Evolutionary conservation across 139 green algal species (phyloP).

Genomic region (Ettlia oleoabundans): DNA sequence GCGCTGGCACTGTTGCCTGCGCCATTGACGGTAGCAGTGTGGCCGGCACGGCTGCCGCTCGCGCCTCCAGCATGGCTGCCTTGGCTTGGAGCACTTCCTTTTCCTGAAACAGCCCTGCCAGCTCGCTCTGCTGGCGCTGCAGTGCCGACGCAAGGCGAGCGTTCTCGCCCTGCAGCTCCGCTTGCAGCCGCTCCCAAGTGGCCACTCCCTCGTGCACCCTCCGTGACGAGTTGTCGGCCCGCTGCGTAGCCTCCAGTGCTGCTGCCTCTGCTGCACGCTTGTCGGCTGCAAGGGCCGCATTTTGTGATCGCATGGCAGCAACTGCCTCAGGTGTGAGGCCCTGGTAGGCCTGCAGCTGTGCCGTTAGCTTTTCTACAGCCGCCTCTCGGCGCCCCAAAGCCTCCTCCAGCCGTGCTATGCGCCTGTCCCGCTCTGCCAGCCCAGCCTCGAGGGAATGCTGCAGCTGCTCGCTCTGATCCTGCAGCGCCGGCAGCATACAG

Average conservation of each 20-base stretch:
- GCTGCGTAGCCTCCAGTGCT: background rate
- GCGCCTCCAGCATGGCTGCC: slow-evolving; percentile 20
- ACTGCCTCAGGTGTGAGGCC: slow-evolving; percentile 8
- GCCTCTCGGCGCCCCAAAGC: background rate
- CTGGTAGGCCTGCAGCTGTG: slow-evolving; percentile 8
- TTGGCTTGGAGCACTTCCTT: slow-evolving; percentile 24
- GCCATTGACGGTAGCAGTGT: too few relatives aligned
- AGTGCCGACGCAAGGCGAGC: slow-evolving; percentile 8
- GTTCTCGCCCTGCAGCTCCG: slow-evolving; percentile 28
- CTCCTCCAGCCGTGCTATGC: slow-evolving; percentile 7
- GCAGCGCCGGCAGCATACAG: background rate
- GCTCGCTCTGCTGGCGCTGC: background rate
- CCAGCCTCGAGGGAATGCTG: slow-evolving; percentile 6
- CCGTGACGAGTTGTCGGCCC: background rate
- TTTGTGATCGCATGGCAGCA: background rate
- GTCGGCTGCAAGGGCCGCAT: background rate
- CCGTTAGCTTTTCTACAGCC: background rate
- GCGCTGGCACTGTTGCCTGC: background rate
- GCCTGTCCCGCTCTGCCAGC: slow-evolving; percentile 5
- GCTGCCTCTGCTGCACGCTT: background rate
- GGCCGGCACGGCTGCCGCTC: background rate
- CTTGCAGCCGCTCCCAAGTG: slow-evolving; percentile 31
- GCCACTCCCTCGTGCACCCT: slow-evolving; percentile 2
- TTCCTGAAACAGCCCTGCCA: background rate
- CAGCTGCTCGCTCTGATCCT: slow-evolving; percentile 3